phyloP scores from a whole-genome alignment of 345 rosid genomes.

The Odontarrhena argentea region DNA sequence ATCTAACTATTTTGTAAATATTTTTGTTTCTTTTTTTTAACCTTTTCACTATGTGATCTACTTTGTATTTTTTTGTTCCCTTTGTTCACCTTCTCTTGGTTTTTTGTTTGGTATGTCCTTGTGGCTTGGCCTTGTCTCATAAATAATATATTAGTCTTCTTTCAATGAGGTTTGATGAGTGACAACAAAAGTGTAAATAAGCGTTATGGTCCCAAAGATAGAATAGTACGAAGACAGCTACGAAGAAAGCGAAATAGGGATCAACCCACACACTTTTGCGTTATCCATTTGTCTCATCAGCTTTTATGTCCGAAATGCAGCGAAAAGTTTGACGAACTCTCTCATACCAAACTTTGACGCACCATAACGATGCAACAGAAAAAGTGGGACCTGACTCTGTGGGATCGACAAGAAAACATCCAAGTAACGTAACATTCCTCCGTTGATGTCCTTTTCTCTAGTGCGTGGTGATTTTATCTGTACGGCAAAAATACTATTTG shows the following conservation, averaged over 20 bases:
- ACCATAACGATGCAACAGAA: conserved; percentile 21
- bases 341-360: conserved; percentile 32
- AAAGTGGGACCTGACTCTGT: conserved; percentile 7
- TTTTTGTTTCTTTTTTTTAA: conserved; percentile 5
- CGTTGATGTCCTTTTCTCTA: too few relatives aligned
- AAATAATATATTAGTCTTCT: conserved; percentile 38
- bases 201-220: conserved; percentile 34
- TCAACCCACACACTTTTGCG: conserved; percentile 16
- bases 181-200: conserved; percentile 28
- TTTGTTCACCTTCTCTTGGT: conserved; percentile 27
- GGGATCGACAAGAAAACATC: too few relatives aligned
- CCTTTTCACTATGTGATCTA: conserved; percentile 11
- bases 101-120: conserved; percentile 37
- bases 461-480: too few relatives aligned
- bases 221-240: conserved; percentile 30
- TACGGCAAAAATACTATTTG: too few relatives aligned
- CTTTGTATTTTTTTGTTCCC: conserved; percentile 15
- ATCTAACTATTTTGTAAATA: conserved; percentile 28
- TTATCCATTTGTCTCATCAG: conserved; percentile 32
- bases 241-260: conserved; percentile 25
- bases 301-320: conserved; percentile 17
- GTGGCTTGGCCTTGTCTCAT: conserved; percentile 44
- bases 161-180: conserved; percentile 3
- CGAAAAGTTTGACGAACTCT: conserved; percentile 17
- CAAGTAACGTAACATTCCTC: too few relatives aligned